These are phyloP conservation scores for Exsudoporus frostii DNA, from an alignment of 768 basidiomycete genomes.

Conservation along the genomic window DNA sequence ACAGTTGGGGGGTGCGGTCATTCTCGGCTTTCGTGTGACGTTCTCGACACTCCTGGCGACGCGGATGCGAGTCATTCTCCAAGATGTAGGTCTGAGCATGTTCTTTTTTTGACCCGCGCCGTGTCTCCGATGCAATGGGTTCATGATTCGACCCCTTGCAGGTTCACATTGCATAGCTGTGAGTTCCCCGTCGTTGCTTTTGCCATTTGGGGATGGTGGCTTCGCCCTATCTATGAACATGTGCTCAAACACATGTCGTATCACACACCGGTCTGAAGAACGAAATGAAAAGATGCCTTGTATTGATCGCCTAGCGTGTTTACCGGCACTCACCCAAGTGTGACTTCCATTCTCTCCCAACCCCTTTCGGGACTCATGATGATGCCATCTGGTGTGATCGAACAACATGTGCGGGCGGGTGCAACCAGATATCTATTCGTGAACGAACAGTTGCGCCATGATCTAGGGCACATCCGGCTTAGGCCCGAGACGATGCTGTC, in stretches of 20 bases:
- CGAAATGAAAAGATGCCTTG: slow-evolving; percentile 25
- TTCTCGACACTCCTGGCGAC: neutral
- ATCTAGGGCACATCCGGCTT: slow-evolving; percentile 10
- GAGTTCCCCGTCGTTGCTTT: slow-evolving; percentile 24
- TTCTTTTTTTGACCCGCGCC: neutral
- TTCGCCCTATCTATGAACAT: slow-evolving; percentile 13
- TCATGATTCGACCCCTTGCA: slow-evolving; percentile 5
- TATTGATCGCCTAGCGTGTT: slow-evolving; percentile 20
- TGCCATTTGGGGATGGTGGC: slow-evolving; percentile 14
- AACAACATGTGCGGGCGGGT: slow-evolving; percentile 14
- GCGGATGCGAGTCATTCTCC: neutral
- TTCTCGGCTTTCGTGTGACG: neutral
- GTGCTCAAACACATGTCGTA: slow-evolving; percentile 19
- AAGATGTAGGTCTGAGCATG: neutral
- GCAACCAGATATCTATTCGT: slow-evolving; percentile 9
- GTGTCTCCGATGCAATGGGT: neutral
- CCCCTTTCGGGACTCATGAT: slow-evolving; percentile 17
- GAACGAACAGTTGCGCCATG: slow-evolving; percentile 15
- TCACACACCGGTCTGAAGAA: slow-evolving; percentile 5
- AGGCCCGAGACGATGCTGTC: slow-evolving; percentile 14
- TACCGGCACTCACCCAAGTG: slow-evolving; percentile 5
- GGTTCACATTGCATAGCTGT: neutral
- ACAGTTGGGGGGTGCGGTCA: neutral
- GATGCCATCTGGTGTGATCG: slow-evolving; percentile 23
- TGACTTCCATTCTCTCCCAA: slow-evolving; percentile 25